These are phyloP conservation scores for Fusarium subglutinans DNA, from an alignment of 2,329 filamentous ascomycete genomes.

Conservation along the genomic window DNA sequence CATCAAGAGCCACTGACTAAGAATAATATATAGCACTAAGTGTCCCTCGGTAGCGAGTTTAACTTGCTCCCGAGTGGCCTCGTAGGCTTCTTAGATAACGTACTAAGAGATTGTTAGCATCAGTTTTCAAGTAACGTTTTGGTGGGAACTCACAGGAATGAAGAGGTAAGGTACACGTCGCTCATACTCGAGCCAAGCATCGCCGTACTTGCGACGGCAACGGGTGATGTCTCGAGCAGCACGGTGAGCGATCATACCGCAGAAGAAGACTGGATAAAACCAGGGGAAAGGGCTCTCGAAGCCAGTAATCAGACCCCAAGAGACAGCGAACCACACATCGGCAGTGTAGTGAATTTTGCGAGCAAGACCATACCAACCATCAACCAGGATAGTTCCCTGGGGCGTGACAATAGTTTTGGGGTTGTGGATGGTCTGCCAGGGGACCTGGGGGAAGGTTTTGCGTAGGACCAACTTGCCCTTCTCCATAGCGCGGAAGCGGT, in stretches of 20 bases:
- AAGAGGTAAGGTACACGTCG: conserved; percentile 83
- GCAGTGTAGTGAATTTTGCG: conserved; percentile 68
- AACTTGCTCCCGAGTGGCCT: background rate
- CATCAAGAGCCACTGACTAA: background rate
- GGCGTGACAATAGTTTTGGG: conserved; percentile 79
- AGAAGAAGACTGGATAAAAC: conserved; percentile 90
- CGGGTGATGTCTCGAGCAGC: conserved; percentile 79
- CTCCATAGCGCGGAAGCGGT: conserved; percentile 85
- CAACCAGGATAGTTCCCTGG: conserved; percentile 78
- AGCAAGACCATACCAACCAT: conserved; percentile 84
- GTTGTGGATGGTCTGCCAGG: conserved; percentile 84
- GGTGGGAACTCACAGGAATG: conserved; percentile 66
- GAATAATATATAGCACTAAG: background rate
- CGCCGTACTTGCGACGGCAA: conserved; percentile 83
- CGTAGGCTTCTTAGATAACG: conserved; percentile 49
- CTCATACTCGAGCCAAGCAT: conserved; percentile 84
- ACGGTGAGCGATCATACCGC: conserved; percentile 82
- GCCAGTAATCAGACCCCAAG: conserved; percentile 62
- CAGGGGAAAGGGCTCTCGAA: conserved; percentile 81
- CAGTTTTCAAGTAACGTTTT: background rate
- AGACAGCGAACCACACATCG: conserved; percentile 59
- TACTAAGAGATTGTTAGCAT: conserved; percentile 47
- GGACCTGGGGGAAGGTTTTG: conserved; percentile 88
- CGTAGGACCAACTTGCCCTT: conserved; percentile 75
- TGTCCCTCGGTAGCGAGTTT: background rate